Base-by-base conservation (phyloP, 2,329 filamentous ascomycete genomes). In the Biscogniauxia sp. region DNA sequence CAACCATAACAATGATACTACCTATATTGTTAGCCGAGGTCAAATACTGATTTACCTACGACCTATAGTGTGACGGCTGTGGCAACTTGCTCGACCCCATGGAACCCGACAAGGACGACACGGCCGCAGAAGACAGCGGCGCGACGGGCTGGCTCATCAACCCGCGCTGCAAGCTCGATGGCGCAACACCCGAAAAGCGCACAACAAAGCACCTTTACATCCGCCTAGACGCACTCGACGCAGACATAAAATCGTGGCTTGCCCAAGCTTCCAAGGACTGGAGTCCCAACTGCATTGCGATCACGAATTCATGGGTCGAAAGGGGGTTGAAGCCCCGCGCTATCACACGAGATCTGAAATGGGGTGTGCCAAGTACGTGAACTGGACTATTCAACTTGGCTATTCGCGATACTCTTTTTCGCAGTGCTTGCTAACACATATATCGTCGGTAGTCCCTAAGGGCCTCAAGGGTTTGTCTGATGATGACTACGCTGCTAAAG, bases 131-230 rank as follows among this genome's bases (percentile, higher is more conserved):
- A 69, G 49, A 73, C 60, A 51, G 74, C 65, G 49, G 72, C 72
- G 64, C 72, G 65, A 67, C 78, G 57, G 79, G 72, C 70, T 85
- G 72, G 72, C 80, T 96, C 62, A 88, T 91, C 72, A 93, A 94
- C 70, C 93, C 93, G 5, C 88, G 89, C 63, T 98, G 95, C 81
- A 98, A 98, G 79, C 84, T 97, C 19, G 92, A 97, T 71, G 91
- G 89, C 53, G 86, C 92, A 7, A 89, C 89, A 5, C 94, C 93
- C 2, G 87, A 94, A 28, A 85, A 87, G 55, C 85, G 89, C 66
- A 86, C 90, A 67, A 98, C 94, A 26, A 97, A 93, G 77, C 95
- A 98, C 74, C 86, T 97, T 53, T 96, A 93, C 76, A 81, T 99
- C n/a, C 84, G 87, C 56, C 82, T 99, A 8, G 92, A 98, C 75